Base-by-base conservation (phyloP, 1,139 yeast species). In the Pichia sp. region DNA sequence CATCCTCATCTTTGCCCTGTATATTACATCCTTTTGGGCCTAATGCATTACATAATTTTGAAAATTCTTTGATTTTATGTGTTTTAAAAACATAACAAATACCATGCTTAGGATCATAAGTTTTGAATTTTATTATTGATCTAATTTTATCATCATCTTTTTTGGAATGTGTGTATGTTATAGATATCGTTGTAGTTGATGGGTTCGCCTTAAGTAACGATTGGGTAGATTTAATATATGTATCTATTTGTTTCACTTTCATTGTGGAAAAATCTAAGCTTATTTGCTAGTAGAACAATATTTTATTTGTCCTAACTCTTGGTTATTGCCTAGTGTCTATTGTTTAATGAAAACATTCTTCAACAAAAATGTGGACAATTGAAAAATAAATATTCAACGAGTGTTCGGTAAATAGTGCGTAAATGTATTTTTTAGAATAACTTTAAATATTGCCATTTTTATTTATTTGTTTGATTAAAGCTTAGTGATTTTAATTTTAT, bases 21-120 rank as follows among this genome's bases (percentile, higher is more conserved):
- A 51, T 37, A 40, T 40, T 45, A 40, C 53, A 84, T 3, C 94
- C 92, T 50, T 76, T 73, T 4, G 97, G 96, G 0, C 97, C 97
- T 42, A 89, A 61, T n/a, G 90, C 87, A 34, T 87, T 78, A 61
- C 87, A 67, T 30, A 90, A 63, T 56, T 92, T 75, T 20, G 92
- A 82, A 36, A 90, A 74, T 61, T 89, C 96, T 63, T 89, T 89
- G 40, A 74, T 66, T 56, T 82, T 82, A 51, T 69, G 67, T 0
- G 95, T 80, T 48, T 71, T 72, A 57, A 73, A 77, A 53, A 74
- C 74, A 62, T 84, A 75, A 47, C 85, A 74, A 38, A 80, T 72
- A 3, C 95, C 95, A 12, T 81, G 71, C 20, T 67, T 71, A 1
- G 95, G 80, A 58, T 89, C 92, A 55, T 65, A 84, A 0, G 87